Conservation (phyloP, 495 filamentous ascomycete genomes). For the Penicillium samsonianum region DNA sequence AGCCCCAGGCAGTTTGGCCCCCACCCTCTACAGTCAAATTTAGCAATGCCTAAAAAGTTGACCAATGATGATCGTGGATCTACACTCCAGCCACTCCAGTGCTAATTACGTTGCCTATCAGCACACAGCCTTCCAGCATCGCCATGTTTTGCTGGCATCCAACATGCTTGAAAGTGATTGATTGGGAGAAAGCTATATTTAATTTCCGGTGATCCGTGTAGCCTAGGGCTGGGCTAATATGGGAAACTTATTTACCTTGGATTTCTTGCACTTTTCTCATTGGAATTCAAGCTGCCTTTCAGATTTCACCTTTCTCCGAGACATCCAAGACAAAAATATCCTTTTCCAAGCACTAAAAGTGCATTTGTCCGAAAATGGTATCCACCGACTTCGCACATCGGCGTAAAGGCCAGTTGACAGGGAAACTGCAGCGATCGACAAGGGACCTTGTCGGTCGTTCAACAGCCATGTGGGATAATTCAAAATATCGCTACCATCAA, state of each 20-base stretch:
- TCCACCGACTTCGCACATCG: neutral
- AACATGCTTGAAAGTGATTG: neutral
- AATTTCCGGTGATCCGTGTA: neutral
- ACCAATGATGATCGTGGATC: neutral
- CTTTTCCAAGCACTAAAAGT: neutral
- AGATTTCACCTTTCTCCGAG: neutral
- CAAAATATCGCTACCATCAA: conserved; percentile 5
- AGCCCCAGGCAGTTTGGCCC: conserved; percentile 1
- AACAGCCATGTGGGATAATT: conserved; percentile 1
- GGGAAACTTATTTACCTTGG: neutral
- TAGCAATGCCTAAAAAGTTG: neutral
- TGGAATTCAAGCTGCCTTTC: neutral
- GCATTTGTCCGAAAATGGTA: neutral
- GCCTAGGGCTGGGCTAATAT: neutral
- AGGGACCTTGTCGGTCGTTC: conserved; percentile 4
- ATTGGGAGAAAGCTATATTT: neutral
- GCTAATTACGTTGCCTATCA: neutral
- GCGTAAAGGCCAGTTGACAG: neutral
- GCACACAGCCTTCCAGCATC: conserved; percentile 3
- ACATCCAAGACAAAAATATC: neutral
- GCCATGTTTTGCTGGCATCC: conserved; percentile 1
- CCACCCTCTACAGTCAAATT: neutral
- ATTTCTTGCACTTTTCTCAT: neutral
- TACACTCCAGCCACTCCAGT: neutral
- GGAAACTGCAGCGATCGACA: conserved; percentile 5